Conservation (phyloP, 2,329 filamentous ascomycete species). For the Penicillium psychrosexuale region DNA sequence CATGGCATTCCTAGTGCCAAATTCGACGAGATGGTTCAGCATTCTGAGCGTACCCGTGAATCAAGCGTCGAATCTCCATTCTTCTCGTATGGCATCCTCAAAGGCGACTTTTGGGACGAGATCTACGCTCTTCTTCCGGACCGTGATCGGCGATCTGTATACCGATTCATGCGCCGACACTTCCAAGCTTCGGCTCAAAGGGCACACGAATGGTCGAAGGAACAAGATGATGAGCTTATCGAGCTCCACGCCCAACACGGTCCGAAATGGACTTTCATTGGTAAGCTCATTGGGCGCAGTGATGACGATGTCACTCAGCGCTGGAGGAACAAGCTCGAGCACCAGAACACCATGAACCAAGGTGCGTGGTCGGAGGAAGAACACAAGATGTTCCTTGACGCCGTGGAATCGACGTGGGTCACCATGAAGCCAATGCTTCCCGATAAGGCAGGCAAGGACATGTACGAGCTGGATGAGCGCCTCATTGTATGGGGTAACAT, state of each 20-base stretch:
- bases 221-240: constrained; percentile 43
- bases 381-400: constrained; percentile 25
- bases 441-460: constrained; percentile 30
- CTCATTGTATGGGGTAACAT: constrained; percentile 33
- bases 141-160: constrained; percentile 38
- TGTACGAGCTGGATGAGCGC: constrained; percentile 37
- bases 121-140: constrained; percentile 37
- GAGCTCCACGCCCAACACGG: constrained; percentile 31
- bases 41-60: constrained; percentile 25
- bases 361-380: constrained; percentile 41
- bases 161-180: constrained; percentile 44
- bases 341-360: constrained; percentile 33
- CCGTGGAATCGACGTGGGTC: constrained; percentile 26
- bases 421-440: constrained; percentile 10
- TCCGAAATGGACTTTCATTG: constrained; percentile 38
- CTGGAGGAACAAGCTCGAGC: constrained; percentile 43
- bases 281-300: constrained; percentile 37
- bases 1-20: constrained; percentile 18
- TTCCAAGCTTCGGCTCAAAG: constrained; percentile 40
- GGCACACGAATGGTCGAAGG: constrained; percentile 38
- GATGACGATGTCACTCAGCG: constrained; percentile 44
- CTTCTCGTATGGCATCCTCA: constrained; percentile 19
- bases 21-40: constrained; percentile 37
- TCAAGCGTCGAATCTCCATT: constrained; percentile 22
- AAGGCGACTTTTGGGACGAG: constrained; percentile 36